Evolutionary conservation across 179 eudicot genomes (phyloP).

Genomic region (Pouteria campechiana): DNA sequence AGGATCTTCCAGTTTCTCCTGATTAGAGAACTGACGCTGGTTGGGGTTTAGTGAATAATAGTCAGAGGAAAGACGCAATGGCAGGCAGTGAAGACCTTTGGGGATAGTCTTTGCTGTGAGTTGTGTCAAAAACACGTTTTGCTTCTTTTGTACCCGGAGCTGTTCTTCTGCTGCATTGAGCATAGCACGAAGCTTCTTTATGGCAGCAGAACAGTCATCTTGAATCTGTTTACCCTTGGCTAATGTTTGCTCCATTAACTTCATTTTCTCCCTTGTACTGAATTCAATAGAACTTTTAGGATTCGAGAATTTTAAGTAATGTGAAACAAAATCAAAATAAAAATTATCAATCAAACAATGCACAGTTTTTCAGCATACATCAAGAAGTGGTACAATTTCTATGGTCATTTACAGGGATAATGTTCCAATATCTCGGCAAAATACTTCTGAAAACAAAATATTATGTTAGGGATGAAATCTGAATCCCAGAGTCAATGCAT

Average conservation of each 20-base stretch:
- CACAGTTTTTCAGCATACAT: too few relatives aligned
- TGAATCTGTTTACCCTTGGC: slow-evolving; percentile 79
- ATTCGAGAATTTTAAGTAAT: too few relatives aligned
- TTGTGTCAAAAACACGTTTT: slow-evolving; percentile 75
- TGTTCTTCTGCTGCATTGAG: slow-evolving; percentile 92
- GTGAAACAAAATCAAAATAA: too few relatives aligned
- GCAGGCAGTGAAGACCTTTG: slow-evolving; percentile 95
- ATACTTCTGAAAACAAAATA: too few relatives aligned
- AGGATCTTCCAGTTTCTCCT: slow-evolving; percentile 61
- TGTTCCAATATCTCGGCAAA: too few relatives aligned
- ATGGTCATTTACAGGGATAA: too few relatives aligned
- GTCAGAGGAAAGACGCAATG: slow-evolving; percentile 80
- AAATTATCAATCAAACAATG: too few relatives aligned
- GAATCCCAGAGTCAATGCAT: too few relatives aligned
- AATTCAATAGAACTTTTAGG: too few relatives aligned
- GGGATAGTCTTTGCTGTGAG: slow-evolving; percentile 90
- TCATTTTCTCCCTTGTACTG: slow-evolving; percentile 62
- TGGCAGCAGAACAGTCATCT: slow-evolving; percentile 78
- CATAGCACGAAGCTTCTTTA: slow-evolving; percentile 93
- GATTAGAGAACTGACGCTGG: slow-evolving; percentile 46
- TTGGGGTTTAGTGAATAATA: slow-evolving; percentile 62
- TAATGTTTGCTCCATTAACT: slow-evolving; percentile 79
- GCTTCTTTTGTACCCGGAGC: slow-evolving; percentile 83
- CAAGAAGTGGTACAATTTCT: too few relatives aligned
- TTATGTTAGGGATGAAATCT: too few relatives aligned